Evolutionary conservation across 495 filamentous ascomycete species (phyloP).

Genomic region (Durotheca rogersii): DNA sequence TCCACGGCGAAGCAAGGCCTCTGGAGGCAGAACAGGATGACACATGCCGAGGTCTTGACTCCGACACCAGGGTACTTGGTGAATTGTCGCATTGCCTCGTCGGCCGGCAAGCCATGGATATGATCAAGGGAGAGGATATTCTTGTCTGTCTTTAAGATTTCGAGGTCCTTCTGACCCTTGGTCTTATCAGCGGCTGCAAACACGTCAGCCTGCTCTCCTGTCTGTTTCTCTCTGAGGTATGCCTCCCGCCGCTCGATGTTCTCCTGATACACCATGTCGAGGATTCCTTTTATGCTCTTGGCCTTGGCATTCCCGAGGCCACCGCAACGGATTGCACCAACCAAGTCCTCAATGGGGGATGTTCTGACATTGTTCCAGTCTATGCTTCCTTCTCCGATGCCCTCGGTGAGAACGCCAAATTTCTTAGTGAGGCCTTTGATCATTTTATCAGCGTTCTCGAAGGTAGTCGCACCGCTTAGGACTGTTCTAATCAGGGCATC

Average conservation of each 20-base stretch:
- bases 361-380: conserved; percentile 82
- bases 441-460: conserved; percentile 64
- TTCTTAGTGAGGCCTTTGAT: conserved; percentile 40
- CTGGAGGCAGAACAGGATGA: conserved; percentile 75
- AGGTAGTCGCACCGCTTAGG: conserved; percentile 73
- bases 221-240: conserved; percentile 35
- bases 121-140: conserved; percentile 69
- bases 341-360: conserved; percentile 62
- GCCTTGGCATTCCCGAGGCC: conserved; percentile 72
- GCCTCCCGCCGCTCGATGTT: conserved; percentile 45
- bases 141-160: conserved; percentile 29
- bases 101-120: conserved; percentile 63
- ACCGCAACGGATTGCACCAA: conserved; percentile 69
- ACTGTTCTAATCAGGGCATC: conserved; percentile 84
- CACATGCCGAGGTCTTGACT: conserved; percentile 87
- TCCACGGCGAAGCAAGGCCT: conserved; percentile 81
- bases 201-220: conserved; percentile 28
- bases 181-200: conserved; percentile 32
- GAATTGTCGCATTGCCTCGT: conserved; percentile 72
- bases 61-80: conserved; percentile 82
- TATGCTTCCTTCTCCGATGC: conserved; percentile 65
- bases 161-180: conserved; percentile 35
- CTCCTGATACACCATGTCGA: conserved; percentile 77
- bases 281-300: conserved; percentile 74
- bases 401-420: conserved; percentile 58